Evolutionary conservation across 306 rosid species (phyloP).

Genomic region (Inga oerstediana): DNA sequence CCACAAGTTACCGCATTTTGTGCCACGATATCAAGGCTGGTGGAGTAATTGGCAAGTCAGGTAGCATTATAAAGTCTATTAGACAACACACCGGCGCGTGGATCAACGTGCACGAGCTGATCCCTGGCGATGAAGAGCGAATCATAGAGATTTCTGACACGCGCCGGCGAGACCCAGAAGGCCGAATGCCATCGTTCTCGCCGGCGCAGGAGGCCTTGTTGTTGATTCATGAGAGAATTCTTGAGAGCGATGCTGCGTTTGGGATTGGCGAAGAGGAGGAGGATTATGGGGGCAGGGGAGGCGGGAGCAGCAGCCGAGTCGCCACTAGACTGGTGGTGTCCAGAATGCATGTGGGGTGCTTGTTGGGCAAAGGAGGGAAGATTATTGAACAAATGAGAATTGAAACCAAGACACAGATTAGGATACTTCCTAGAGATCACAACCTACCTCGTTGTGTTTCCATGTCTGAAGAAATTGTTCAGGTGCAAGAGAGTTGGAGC

Average conservation of each 20-base stretch:
- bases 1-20: constrained; percentile 81
- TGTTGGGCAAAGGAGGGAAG: constrained; percentile 98
- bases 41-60: constrained; percentile 97
- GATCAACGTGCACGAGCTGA: constrained; percentile 97
- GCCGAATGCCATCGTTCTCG: constrained; percentile 88
- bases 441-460: constrained; percentile 95
- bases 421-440: constrained; percentile 94
- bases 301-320: constrained; percentile 58
- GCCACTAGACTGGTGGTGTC: constrained; percentile 92
- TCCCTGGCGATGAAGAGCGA: constrained; percentile 88
- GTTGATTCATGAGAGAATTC: constrained; percentile 85
- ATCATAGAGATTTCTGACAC: constrained; percentile 94
- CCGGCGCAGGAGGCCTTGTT: constrained; percentile 97
- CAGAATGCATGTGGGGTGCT: constrained; percentile 94
- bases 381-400: constrained; percentile 99
- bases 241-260: constrained; percentile 74
- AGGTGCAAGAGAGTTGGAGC: constrained; percentile 63
- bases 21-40: constrained; percentile 94
- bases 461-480: constrained; percentile 97
- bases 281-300: constrained; percentile 56
- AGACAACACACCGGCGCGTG: constrained; percentile 99
- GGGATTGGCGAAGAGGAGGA: constrained; percentile 66
- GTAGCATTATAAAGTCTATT: constrained; percentile 88
- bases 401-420: constrained; percentile 96
- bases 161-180: constrained; percentile 95